These are phyloP conservation scores for Diversispora eburnea DNA, from an alignment of 192 early-diverging fungal genomes.

Conservation along the genomic window DNA sequence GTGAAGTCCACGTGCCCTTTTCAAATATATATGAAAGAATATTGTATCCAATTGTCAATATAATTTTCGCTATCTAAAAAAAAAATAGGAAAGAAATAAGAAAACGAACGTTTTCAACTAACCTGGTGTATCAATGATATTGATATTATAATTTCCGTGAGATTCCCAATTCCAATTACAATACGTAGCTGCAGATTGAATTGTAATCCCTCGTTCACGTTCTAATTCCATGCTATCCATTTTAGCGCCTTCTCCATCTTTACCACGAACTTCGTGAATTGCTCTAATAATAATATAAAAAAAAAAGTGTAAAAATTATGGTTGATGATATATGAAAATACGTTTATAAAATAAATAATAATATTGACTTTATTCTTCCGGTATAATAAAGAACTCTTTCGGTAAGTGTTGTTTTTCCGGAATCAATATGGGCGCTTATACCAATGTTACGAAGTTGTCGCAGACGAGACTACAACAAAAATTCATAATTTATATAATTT, in stretches of 20 bases:
- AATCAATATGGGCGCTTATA: slow-evolving; percentile 86
- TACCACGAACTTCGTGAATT: slow-evolving; percentile 85
- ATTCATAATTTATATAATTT: no score
- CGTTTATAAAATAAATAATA: not conserved
- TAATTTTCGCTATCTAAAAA: not conserved
- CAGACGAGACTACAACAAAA: slow-evolving; percentile 47
- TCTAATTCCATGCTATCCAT: slow-evolving; percentile 99
- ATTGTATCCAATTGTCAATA: not conserved
- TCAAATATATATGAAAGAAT: not conserved
- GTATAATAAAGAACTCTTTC: slow-evolving; percentile 84
- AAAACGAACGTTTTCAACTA: slow-evolving; percentile 15
- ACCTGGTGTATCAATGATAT: slow-evolving; percentile 89
- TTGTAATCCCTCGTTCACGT: slow-evolving; percentile 90
- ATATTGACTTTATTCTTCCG: slow-evolving; percentile 73
- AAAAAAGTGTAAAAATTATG: not conserved
- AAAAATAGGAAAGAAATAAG: not conserved
- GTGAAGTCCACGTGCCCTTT: slow-evolving; percentile 86
- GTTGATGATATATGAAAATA: not conserved
- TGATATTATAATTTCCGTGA: slow-evolving; percentile 64
- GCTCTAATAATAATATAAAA: slow-evolving; percentile 4
- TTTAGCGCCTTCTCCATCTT: slow-evolving; percentile 90
- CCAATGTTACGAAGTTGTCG: slow-evolving; percentile 77
- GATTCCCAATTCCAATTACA: slow-evolving; percentile 56
- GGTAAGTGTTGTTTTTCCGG: slow-evolving; percentile 82
- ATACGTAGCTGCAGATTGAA: slow-evolving; percentile 85